These are phyloP conservation scores for Aquilaria sinensis DNA, from an alignment of 345 rosid genomes.

Conservation along the genomic window DNA sequence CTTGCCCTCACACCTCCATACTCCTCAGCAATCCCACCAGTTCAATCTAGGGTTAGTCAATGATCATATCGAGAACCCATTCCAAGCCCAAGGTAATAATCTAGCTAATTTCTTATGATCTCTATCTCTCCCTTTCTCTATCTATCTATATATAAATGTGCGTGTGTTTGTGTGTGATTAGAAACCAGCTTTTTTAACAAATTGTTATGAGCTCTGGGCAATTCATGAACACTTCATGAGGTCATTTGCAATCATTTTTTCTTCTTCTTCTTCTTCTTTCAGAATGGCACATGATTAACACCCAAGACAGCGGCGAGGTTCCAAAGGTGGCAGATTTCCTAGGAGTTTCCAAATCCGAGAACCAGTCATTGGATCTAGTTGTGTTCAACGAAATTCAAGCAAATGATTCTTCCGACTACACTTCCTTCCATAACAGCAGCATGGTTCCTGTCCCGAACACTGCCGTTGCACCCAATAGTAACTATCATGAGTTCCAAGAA, in stretches of 20 bases:
- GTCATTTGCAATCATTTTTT: too few relatives aligned
- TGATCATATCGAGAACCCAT: slow-evolving; percentile 73
- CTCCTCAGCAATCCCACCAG: slow-evolving; percentile 61
- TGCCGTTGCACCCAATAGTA: slow-evolving; percentile 22
- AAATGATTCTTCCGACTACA: slow-evolving; percentile 46
- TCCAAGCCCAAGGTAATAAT: slow-evolving; percentile 73
- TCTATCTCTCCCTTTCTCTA: background rate
- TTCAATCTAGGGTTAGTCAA: slow-evolving; percentile 75
- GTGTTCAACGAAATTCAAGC: slow-evolving; percentile 55
- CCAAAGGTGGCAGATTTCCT: slow-evolving; percentile 98
- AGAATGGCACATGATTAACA: slow-evolving; percentile 81
- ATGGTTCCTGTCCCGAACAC: slow-evolving; percentile 49
- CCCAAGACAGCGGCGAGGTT: slow-evolving; percentile 52
- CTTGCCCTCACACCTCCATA: slow-evolving; percentile 57
- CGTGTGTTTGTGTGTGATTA: background rate
- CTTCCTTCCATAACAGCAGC: slow-evolving; percentile 36
- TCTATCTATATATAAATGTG: background rate
- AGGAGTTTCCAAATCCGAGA: slow-evolving; percentile 82
- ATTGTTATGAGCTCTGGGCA: too few relatives aligned
- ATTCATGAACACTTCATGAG: too few relatives aligned
- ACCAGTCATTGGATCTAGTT: slow-evolving; percentile 54
- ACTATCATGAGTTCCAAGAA: slow-evolving; percentile 57
- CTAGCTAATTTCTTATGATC: background rate
- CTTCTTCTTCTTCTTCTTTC: background rate
- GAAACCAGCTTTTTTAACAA: background rate